These are phyloP conservation scores for Paratinospora sagittata DNA, from an alignment of 164 flowering plant species.

Conservation along the genomic window DNA sequence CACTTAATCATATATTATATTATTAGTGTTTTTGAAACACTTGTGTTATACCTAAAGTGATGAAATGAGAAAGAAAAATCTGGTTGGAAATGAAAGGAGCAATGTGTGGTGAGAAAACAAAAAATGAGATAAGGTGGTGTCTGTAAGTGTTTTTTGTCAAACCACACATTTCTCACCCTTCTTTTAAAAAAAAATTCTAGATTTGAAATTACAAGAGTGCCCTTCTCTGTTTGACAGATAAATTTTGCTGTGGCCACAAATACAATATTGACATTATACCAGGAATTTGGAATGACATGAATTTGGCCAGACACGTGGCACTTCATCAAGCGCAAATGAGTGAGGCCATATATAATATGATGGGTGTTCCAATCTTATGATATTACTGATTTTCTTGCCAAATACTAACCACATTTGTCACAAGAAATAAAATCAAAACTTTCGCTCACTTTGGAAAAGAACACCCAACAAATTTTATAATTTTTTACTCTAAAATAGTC, in stretches of 20 bases:
- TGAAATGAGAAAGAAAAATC: not conserved
- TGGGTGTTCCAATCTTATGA: not conserved
- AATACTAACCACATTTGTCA: too few species aligned
- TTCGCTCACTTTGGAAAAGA: too few species aligned
- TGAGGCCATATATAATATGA: not conserved
- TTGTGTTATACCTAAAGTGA: not conserved
- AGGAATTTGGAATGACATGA: not conserved
- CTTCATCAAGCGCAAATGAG: not conserved
- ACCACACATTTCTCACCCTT: slow-evolving; percentile 1
- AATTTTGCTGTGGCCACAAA: not conserved
- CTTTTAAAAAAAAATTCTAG: not conserved
- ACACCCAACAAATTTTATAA: too few species aligned
- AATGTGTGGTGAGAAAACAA: slow-evolving; percentile 6
- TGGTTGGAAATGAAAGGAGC: slow-evolving; percentile 8
- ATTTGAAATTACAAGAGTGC: not conserved
- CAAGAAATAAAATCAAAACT: too few species aligned
- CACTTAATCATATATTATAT: too few species aligned
- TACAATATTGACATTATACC: not conserved
- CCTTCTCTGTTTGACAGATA: not conserved
- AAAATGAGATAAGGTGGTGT: slow-evolving; percentile 6
- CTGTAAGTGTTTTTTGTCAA: not conserved
- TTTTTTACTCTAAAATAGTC: too few species aligned
- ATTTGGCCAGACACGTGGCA: not conserved
- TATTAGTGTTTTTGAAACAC: not conserved
- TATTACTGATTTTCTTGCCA: not conserved